Evolutionary conservation across 768 basidiomycete genomes (phyloP).

Genomic region (Mycena leptocephala): DNA sequence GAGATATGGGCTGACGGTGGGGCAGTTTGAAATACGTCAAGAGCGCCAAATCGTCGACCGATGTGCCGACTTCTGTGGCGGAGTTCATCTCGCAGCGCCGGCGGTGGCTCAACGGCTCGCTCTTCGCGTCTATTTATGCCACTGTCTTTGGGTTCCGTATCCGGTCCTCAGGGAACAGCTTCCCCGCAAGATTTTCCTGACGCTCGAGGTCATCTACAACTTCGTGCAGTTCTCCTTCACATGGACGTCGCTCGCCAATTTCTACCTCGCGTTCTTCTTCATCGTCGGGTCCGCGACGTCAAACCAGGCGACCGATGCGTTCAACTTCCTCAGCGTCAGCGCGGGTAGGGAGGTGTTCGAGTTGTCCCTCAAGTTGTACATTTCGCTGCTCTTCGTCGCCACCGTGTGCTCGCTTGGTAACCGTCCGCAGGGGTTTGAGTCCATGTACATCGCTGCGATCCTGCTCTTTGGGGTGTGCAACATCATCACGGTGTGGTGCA

Average conservation of each 20-base stretch:
- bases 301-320: conserved; percentile 72
- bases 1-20: conserved; percentile 3
- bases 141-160: conserved; percentile 92
- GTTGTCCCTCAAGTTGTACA: conserved; percentile 87
- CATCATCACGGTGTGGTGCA: conserved; percentile 89
- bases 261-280: conserved; percentile 96
- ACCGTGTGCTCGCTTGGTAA: conserved; percentile 93
- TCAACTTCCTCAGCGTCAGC: conserved; percentile 84
- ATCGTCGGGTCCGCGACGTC: conserved; percentile 87
- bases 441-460: conserved; percentile 85
- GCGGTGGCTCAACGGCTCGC: conserved; percentile 90
- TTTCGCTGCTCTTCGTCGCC: conserved; percentile 87
- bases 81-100: conserved; percentile 97
- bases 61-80: conserved; percentile 93
- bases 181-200: conserved; percentile 85
- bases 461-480: conserved; percentile 86
- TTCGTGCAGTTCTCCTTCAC: conserved; percentile 91
- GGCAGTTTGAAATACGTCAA: conserved; percentile 84
- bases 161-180: conserved; percentile 92
- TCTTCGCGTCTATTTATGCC: conserved; percentile 95
- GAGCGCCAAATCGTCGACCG: conserved; percentile 95
- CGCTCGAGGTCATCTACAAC: conserved; percentile 94
- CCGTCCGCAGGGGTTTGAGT: conserved; percentile 92
- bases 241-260: conserved; percentile 95
- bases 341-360: conserved; percentile 84